Conservation (phyloP, 257 asterid species). For the Solanum pennellii region DNA sequence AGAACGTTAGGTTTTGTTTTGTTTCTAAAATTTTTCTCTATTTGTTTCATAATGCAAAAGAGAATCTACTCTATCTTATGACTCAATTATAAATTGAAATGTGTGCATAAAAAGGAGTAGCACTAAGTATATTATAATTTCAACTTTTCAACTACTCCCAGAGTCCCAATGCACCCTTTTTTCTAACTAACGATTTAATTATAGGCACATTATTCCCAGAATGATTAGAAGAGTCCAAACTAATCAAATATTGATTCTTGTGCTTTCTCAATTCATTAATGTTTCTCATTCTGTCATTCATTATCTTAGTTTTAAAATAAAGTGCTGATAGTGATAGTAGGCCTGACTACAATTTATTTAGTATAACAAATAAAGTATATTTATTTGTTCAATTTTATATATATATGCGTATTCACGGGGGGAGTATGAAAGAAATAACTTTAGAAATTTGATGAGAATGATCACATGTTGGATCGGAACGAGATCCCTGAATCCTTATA, state of each 20-base stretch:
- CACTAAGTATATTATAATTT: background rate
- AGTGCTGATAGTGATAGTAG: background rate
- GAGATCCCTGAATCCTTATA: background rate
- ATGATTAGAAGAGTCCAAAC: constrained; percentile 3
- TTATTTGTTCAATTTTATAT: background rate
- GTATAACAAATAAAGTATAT: background rate
- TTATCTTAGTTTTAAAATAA: background rate
- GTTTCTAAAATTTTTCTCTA: background rate
- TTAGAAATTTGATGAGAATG: background rate
- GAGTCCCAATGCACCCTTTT: background rate
- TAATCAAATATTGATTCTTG: background rate
- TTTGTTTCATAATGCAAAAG: background rate
- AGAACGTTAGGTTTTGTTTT: background rate
- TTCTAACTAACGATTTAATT: background rate
- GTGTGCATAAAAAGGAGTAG: background rate
- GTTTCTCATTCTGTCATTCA: background rate
- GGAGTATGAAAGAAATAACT: background rate
- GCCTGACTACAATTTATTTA: background rate
- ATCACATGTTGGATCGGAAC: background rate
- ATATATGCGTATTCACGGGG: background rate
- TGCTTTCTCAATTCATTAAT: background rate
- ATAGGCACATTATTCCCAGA: background rate
- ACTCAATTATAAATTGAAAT: background rate
- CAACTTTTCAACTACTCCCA: constrained; percentile 1
- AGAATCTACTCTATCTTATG: background rate